Conservation (phyloP, 164 flowering plant genomes). For the Magnolia sinica region DNA sequence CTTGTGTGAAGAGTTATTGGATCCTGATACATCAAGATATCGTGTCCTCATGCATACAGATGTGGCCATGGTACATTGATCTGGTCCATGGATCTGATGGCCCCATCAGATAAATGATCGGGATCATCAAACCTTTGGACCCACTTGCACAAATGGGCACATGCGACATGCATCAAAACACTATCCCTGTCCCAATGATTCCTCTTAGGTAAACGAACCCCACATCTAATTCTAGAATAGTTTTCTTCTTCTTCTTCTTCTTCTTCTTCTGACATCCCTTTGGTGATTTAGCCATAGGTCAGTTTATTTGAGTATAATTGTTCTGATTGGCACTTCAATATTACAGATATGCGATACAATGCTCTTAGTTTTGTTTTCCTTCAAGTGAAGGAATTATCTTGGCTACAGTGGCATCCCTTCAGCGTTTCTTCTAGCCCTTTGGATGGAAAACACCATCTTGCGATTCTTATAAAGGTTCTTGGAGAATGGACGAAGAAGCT, state of each 20-base stretch:
- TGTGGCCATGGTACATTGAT: neutral
- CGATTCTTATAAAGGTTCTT: conserved; percentile 83
- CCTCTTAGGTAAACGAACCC: too few species aligned
- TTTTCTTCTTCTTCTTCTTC: neutral
- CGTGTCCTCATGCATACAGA: neutral
- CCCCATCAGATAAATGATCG: neutral
- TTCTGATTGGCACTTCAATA: neutral
- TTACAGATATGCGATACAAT: conserved; percentile 68
- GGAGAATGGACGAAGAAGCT: conserved; percentile 84
- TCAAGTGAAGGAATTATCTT: conserved; percentile 75
- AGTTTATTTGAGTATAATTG: neutral
- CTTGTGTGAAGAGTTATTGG: neutral
- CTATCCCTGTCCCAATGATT: too few species aligned
- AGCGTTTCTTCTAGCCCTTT: conserved; percentile 97
- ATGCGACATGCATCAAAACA: too few species aligned
- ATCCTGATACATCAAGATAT: neutral
- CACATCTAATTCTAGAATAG: neutral
- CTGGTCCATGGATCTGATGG: neutral
- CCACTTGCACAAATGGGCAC: neutral
- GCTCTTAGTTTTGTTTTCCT: conserved; percentile 82
- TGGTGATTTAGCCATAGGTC: neutral
- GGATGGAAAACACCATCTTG: conserved; percentile 67
- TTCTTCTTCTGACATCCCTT: neutral
- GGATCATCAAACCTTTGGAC: neutral
- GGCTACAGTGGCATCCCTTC: conserved; percentile 95